phyloP scores from a whole-genome alignment of 495 filamentous ascomycete genomes.

The Geoglossum glabrum region DNA sequence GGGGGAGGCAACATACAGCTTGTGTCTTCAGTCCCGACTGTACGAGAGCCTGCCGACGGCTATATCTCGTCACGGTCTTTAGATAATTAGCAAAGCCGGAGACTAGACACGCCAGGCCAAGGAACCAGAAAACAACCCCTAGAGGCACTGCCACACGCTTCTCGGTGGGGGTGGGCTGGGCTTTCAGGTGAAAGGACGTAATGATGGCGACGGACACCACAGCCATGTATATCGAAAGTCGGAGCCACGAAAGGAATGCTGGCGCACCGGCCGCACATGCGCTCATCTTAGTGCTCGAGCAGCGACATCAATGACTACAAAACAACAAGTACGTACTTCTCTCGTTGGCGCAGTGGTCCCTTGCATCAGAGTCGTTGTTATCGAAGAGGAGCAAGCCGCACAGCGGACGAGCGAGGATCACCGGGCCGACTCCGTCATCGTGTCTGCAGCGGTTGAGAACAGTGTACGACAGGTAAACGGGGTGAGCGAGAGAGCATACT shows the following conservation, averaged over 20 bases:
- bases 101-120: constrained; percentile 53
- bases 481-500: not conserved
- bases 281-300: not conserved
- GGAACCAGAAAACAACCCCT: constrained; percentile 70
- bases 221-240: constrained; percentile 77
- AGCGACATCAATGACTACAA: not conserved
- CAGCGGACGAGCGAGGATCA: constrained; percentile 46
- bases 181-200: constrained; percentile 77
- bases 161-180: constrained; percentile 47
- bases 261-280: not conserved
- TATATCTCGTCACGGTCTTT: constrained; percentile 70
- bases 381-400: constrained; percentile 72
- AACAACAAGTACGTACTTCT: constrained; percentile 30
- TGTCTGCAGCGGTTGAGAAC: not conserved
- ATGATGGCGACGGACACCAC: constrained; percentile 78
- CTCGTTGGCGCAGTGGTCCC: constrained; percentile 65
- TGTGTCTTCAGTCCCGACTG: constrained; percentile 93
- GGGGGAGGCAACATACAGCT: constrained; percentile 29
- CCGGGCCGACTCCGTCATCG: not conserved
- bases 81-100: constrained; percentile 76
- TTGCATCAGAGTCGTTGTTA: constrained; percentile 71
- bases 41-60: constrained; percentile 56
- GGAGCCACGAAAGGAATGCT: constrained; percentile 82
- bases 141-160: constrained; percentile 60
- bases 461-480: too few relatives aligned